Evolutionary conservation across 176 grass and related monocot genomes (phyloP).

Genomic region (Oryza coarctata): DNA sequence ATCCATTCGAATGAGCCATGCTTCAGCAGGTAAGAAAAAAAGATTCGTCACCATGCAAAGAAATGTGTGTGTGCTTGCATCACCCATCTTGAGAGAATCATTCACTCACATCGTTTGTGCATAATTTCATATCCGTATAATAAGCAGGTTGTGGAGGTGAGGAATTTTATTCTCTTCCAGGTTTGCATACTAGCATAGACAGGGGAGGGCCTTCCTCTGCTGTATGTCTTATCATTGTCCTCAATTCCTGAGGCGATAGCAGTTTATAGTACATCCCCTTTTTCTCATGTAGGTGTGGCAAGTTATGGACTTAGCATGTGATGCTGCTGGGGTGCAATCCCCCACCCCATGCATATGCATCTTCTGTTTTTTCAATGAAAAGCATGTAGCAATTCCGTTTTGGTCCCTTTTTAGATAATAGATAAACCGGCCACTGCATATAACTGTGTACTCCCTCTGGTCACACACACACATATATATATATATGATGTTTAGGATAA

Average conservation of each 20-base stretch:
- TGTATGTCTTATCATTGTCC: neutral
- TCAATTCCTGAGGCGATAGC: neutral
- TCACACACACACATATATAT: no score
- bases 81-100: neutral
- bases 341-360: neutral
- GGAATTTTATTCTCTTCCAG: conserved; percentile 6
- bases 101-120: neutral
- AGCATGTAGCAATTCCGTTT: neutral
- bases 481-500: no score
- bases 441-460: no score
- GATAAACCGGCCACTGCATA: no score
- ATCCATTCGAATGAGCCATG: neutral
- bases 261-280: neutral
- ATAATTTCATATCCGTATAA: neutral
- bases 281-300: neutral
- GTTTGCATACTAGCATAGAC: neutral
- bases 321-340: neutral
- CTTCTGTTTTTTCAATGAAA: neutral
- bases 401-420: neutral
- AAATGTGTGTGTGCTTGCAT: neutral
- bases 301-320: neutral
- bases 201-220: neutral
- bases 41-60: neutral
- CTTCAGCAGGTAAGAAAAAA: neutral
- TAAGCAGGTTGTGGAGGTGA: neutral